Percentiles rank a stretch among this genome's conserved stretches.
Evolutionary conservation across 2,329 filamentous ascomycete species (phyloP).

Genomic region (Fusarium secorum): DNA sequence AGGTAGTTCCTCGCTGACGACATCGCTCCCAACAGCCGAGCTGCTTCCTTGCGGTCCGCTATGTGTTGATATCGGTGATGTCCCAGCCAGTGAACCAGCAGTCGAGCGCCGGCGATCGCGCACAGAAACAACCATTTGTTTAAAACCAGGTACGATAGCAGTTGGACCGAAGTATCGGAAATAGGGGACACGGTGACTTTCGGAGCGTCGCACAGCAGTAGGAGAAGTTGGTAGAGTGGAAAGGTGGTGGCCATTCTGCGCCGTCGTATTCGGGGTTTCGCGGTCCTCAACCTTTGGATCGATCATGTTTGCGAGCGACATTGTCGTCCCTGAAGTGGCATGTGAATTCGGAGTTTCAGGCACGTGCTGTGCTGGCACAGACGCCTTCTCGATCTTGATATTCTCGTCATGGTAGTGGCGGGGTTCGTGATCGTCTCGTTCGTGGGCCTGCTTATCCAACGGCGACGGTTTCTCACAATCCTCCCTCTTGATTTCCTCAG

Average conservation of each 20-base stretch:
- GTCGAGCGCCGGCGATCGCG: slow-evolving; percentile 69
- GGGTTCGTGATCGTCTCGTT: slow-evolving; percentile 40
- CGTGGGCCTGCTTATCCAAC: slow-evolving; percentile 14
- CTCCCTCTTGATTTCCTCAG: slow-evolving; percentile 60
- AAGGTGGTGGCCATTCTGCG: slow-evolving; percentile 10
- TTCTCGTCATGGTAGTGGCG: slow-evolving; percentile 48
- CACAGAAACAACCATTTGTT: slow-evolving; percentile 87
- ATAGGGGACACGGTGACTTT: slow-evolving; percentile 78
- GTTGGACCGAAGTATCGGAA: slow-evolving; percentile 92
- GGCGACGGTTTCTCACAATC: slow-evolving; percentile 38
- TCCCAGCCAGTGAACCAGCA: slow-evolving; percentile 63
- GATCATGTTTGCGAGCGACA: slow-evolving; percentile 18
- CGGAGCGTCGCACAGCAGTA: slow-evolving; percentile 56
- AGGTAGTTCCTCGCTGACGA: slow-evolving; percentile 65
- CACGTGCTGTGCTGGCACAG: slow-evolving; percentile 10
- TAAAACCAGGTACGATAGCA: slow-evolving; percentile 89
- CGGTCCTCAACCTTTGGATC: slow-evolving; percentile 16
- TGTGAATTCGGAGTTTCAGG: slow-evolving; percentile 22
- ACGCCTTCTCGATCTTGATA: slow-evolving; percentile 45
- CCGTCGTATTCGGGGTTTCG: background rate
- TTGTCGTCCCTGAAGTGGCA: background rate
- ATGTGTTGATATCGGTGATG: slow-evolving; percentile 56
- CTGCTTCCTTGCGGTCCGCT: slow-evolving; percentile 49
- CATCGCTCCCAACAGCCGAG: slow-evolving; percentile 54
- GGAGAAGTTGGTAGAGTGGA: slow-evolving; percentile 46